Evolutionary conservation across 2,329 filamentous ascomycete genomes (phyloP), one percentile per base, ranked within the genome.

Genomic region (Phaeoacremonium minimum): DNA sequence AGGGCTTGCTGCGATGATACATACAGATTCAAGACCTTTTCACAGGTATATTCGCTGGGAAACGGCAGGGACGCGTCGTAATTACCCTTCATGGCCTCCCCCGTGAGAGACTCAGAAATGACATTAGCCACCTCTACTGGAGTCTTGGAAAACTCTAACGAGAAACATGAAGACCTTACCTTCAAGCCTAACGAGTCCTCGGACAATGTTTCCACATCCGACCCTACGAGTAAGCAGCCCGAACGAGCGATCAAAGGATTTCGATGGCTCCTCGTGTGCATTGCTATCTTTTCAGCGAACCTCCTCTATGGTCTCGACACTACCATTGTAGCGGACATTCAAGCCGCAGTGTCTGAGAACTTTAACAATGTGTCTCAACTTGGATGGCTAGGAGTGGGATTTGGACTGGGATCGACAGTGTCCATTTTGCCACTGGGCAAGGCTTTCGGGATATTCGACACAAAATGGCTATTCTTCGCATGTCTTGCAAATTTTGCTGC

Each of bases 301-400:
- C 57, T 62, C 35, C 46, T 61, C 7, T 60, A 52, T 37, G 55
- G 55, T 5, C 49, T 62, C 13, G 61, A 64, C 45, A 67, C 58
- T 11, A 72, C 67, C 4, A 64, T 71, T 28, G 55, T 57, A 3
- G 69, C 67, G 2, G 64, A 68, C 43, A 55, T 71, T 5, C 63
- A 69, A 37, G 56, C 55, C 1, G 49, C 55, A 6, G 59, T 70
- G 12, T 44, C 64, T 18, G 51, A 57, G 15, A 44, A 44, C 1
- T 64, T 68, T 22, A 53, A 50, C 11, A 46, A 60, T 6, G 43
- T 64, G 15, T 50, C 60, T 2, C 56, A 64, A 36, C 49, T 72
- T 1, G 46, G 57, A 2, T 72, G 66, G 66, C 40, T 69, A 15
- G 57, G 56, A 7, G 48, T 53, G 4, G 59, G 55, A 0, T 69